Percentiles rank a stretch among this genome's conserved stretches.
These are phyloP conservation scores for Phytophthora aleatoria DNA, from an alignment of 352 stramenopile species.

Conservation along the genomic window DNA sequence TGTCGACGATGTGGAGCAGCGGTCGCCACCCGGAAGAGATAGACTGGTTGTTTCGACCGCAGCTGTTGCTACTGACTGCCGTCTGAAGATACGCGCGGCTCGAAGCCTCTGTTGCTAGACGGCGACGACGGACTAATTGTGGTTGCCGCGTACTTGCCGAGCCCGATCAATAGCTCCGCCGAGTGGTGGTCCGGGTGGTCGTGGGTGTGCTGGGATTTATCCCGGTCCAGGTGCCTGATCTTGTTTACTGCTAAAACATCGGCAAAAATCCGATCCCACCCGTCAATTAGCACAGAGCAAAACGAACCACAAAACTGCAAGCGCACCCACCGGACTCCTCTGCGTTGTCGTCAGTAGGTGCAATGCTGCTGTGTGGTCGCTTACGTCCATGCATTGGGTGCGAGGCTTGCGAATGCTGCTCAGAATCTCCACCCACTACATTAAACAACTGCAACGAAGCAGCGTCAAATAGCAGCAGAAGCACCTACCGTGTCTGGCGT, in stretches of 20 bases:
- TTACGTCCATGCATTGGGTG: conserved; percentile 20
- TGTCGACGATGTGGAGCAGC: not conserved
- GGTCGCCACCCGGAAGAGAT: not conserved
- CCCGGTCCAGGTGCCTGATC: conserved; percentile 31
- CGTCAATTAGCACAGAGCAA: conserved; percentile 14
- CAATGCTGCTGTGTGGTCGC: conserved; percentile 34
- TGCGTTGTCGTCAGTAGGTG: conserved; percentile 14
- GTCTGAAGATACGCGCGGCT: conserved; percentile 16
- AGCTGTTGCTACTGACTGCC: conserved; percentile 13
- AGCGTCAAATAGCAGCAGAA: not conserved
- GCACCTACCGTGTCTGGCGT: conserved; percentile 23
- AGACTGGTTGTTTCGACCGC: not conserved
- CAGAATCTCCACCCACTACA: conserved; percentile 29
- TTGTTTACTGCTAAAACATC: conserved; percentile 32
- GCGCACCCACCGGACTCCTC: conserved; percentile 28
- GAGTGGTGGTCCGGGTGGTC: conserved; percentile 52
- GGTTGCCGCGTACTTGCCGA: conserved; percentile 36
- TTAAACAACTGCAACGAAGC: conserved; percentile 20
- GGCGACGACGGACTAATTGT: conserved; percentile 24
- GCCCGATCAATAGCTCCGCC: conserved; percentile 57
- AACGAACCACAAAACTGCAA: not conserved
- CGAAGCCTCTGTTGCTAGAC: conserved; percentile 15
- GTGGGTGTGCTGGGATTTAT: conserved; percentile 12
- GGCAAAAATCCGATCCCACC: conserved; percentile 2
- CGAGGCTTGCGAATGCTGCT: conserved; percentile 23